Conservation (phyloP, 2,329 filamentous ascomycete genomes). For the Epichloe sp. region DNA sequence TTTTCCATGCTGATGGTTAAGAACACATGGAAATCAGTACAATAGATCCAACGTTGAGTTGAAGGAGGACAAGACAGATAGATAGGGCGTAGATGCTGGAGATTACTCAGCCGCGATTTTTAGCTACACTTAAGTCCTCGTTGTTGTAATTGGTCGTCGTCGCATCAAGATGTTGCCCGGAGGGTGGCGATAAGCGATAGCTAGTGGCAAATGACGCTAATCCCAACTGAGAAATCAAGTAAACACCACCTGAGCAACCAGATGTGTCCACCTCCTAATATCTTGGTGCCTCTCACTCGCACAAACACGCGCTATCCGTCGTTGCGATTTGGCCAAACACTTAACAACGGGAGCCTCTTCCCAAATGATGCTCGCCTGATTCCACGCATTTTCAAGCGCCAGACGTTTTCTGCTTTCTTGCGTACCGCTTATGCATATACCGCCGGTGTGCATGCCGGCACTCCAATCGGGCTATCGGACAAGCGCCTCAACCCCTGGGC, state of each 20-base stretch:
- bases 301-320: not conserved
- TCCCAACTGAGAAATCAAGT: conserved; percentile 5
- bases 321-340: not conserved
- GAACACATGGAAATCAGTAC: not conserved
- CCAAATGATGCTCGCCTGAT: not conserved
- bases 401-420: too few species aligned
- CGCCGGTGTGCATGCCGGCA: not conserved
- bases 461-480: not conserved
- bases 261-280: not conserved
- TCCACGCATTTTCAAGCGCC: not conserved
- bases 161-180: not conserved
- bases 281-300: not conserved
- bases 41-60: not conserved
- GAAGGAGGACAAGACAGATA: not conserved
- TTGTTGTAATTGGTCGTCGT: not conserved
- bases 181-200: not conserved
- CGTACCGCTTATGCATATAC: not conserved
- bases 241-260: conserved; percentile 2
- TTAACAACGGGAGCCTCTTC: not conserved
- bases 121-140: too few species aligned
- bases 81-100: not conserved
- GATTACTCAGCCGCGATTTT: not conserved
- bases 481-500: not conserved
- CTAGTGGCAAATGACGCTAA: not conserved
- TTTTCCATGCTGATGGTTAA: not conserved